Conservation (phyloP, 1,284 basidiomycete genomes). For the Ganoderma multipileum region DNA sequence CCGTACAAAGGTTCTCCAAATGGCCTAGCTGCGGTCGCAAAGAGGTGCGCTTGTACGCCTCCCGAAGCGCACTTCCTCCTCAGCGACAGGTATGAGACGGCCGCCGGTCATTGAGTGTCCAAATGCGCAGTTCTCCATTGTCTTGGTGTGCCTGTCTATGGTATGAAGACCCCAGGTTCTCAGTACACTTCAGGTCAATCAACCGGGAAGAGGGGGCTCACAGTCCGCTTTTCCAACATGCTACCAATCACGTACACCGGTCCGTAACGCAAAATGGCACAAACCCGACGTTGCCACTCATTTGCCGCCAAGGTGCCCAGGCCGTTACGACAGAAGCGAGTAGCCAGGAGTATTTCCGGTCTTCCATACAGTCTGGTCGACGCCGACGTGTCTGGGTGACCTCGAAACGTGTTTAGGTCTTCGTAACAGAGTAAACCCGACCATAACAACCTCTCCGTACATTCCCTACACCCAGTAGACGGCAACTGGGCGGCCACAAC, state of each 20-base stretch:
- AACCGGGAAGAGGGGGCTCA: not conserved
- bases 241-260: not conserved
- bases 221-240: not conserved
- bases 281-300: not conserved
- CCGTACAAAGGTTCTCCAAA: not conserved
- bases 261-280: not conserved
- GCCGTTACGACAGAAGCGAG: not conserved
- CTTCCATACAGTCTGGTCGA: not conserved
- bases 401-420: not conserved
- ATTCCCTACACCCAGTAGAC: not conserved
- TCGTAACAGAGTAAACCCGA: not conserved
- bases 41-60: not conserved
- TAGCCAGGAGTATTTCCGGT: not conserved
- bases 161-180: not conserved
- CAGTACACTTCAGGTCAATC: not conserved
- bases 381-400: not conserved
- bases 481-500: not conserved
- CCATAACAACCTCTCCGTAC: not conserved
- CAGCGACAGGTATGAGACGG: not conserved
- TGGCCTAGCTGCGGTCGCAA: not conserved
- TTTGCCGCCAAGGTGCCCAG: not conserved
- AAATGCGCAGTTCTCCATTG: not conserved
- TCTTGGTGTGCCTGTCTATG: not conserved
- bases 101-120: not conserved
- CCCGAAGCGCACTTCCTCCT: not conserved